Percentiles rank a stretch among this genome's conserved stretches.
Evolutionary conservation across 768 basidiomycete species (phyloP).

Genomic region (Lactifluus echinatus): DNA sequence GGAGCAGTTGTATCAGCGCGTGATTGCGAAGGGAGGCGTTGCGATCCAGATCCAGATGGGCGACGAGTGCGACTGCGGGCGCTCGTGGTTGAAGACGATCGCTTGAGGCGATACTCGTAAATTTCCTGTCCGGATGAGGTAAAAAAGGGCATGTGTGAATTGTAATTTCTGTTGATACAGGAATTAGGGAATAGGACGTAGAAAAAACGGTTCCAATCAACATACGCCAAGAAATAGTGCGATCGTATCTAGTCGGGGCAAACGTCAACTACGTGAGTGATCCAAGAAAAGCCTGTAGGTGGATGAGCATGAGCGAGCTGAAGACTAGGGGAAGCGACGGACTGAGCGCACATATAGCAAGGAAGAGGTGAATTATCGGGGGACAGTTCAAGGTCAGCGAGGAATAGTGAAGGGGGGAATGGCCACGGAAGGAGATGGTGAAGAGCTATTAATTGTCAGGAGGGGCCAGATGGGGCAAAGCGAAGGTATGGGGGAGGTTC

Average conservation of each 20-base stretch:
- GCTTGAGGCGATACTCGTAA: constrained; percentile 16
- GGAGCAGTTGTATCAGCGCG: not conserved
- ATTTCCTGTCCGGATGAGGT: constrained; percentile 14
- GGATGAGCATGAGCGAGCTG: not conserved
- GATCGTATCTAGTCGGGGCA: constrained; percentile 9
- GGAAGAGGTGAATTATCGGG: not conserved
- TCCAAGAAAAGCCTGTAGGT: constrained; percentile 6
- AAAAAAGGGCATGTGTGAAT: constrained; percentile 17
- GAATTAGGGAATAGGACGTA: not conserved
- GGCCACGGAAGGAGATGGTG: not conserved
- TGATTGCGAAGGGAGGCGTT: not conserved
- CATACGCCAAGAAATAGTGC: not conserved
- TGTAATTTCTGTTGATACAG: not conserved
- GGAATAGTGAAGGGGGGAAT: not conserved
- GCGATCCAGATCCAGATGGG: not conserved
- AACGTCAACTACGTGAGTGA: constrained; percentile 14
- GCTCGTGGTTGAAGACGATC: constrained; percentile 14
- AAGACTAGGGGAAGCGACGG: not conserved
- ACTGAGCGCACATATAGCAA: not conserved
- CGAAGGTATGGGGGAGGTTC: not conserved
- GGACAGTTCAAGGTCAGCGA: too few relatives aligned
- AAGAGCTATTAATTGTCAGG: not conserved
- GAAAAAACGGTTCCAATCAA: not conserved
- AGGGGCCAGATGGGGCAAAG: not conserved
- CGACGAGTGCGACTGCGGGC: constrained; percentile 2